Evolutionary conservation across 2,329 filamentous ascomycete genomes (phyloP).

Genomic region (Orbilia quercus): DNA sequence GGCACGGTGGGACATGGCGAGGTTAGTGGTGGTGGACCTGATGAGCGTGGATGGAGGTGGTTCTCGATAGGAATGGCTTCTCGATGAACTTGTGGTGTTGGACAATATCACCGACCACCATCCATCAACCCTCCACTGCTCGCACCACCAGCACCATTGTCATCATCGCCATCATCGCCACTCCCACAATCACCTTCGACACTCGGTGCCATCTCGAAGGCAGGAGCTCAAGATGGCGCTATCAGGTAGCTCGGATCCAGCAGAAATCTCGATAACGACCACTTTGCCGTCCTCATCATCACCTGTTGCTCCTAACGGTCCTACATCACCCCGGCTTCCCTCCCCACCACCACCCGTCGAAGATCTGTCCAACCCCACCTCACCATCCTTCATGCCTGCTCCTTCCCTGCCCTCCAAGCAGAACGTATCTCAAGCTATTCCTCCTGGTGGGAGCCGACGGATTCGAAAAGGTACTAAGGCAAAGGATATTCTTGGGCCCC

Average conservation of each 20-base stretch:
- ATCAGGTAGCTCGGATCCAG: conserved; percentile 12
- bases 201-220: not conserved
- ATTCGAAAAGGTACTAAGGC: conserved; percentile 93
- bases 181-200: not conserved
- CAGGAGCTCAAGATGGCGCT: conserved; percentile 7
- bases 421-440: conserved; percentile 71
- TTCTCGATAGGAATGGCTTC: too few species aligned
- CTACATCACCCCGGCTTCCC: conserved; percentile 89
- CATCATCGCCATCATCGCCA: not conserved
- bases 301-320: conserved; percentile 62
- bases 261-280: conserved; percentile 33
- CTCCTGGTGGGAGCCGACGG: conserved; percentile 72
- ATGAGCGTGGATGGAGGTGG: not conserved
- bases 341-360: conserved; percentile 95
- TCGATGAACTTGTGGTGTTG: too few species aligned
- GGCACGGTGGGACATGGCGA: conserved; percentile 42
- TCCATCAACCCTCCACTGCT: too few species aligned
- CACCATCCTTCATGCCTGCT: conserved; percentile 69
- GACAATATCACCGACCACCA: too few species aligned
- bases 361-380: conserved; percentile 75
- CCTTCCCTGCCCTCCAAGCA: conserved; percentile 72
- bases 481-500: conserved; percentile 93
- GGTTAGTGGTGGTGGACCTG: not conserved
- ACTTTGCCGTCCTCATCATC: conserved; percentile 7
- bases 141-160: not conserved